Evolutionary conservation across 495 filamentous ascomycete species (phyloP).

Genomic region (Niebla homalea): DNA sequence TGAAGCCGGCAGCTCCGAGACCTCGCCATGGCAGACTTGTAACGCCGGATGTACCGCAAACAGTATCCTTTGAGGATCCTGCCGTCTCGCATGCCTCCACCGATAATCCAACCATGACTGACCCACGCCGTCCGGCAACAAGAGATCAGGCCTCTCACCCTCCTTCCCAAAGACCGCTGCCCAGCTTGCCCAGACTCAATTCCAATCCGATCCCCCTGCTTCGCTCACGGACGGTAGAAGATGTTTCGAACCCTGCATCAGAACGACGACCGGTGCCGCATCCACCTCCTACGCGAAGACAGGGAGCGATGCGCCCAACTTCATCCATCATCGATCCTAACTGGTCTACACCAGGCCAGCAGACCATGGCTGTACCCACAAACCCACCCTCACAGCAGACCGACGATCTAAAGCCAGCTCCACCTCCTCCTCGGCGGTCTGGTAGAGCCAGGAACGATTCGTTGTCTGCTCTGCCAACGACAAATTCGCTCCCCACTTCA

Average conservation of each 20-base stretch:
- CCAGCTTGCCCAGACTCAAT: background rate
- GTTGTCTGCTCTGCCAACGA: slow-evolving; percentile 11
- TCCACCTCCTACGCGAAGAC: slow-evolving; percentile 36
- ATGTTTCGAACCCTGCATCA: background rate
- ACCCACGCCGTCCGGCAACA: background rate
- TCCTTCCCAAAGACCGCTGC: slow-evolving; percentile 1
- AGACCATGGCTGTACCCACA: too few relatives aligned
- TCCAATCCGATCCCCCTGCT: background rate
- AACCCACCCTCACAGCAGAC: slow-evolving; percentile 9
- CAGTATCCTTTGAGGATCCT: slow-evolving; percentile 19
- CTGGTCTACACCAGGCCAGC: slow-evolving; percentile 4
- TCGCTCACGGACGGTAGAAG: background rate
- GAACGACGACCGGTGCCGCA: slow-evolving; percentile 19
- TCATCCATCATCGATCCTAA: slow-evolving; percentile 21
- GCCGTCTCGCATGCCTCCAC: slow-evolving; percentile 15
- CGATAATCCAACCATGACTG: background rate
- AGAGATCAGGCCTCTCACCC: background rate
- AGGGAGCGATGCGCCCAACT: slow-evolving; percentile 35
- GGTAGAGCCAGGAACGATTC: slow-evolving; percentile 29
- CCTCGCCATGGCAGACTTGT: slow-evolving; percentile 61
- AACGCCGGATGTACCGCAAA: slow-evolving; percentile 20
- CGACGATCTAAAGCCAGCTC: slow-evolving; percentile 26
- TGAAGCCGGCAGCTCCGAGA: slow-evolving; percentile 45
- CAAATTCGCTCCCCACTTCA: slow-evolving; percentile 12
- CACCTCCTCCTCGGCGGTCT: slow-evolving; percentile 34